A percentile compares a stretch with the other conserved stretches of the same genome.
Conservation (phyloP, 805 yeast genomes). For the Clavispora fructus region DNA sequence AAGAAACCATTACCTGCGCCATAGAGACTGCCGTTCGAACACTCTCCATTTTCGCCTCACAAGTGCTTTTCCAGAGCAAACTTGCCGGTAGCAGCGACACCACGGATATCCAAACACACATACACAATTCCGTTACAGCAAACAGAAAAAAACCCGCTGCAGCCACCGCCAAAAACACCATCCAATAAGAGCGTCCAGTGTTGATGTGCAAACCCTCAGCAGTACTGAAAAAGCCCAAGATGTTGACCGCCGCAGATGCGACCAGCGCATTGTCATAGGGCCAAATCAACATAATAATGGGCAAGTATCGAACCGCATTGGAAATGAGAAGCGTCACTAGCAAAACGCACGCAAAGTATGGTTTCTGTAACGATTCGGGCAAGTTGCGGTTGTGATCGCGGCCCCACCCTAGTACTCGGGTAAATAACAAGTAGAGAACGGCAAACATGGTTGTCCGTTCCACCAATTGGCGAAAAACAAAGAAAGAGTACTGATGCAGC, state of each 20-base stretch:
- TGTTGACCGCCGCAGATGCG: constrained; percentile 53
- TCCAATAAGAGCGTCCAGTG: constrained; percentile 6
- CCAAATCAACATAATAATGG: constrained; percentile 94
- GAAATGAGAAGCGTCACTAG: constrained; percentile 71
- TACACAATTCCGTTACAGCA: constrained; percentile 5
- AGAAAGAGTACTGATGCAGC: constrained; percentile 50
- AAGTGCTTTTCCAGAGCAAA: neutral
- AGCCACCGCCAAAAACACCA: constrained; percentile 4
- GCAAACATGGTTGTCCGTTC: constrained; percentile 41
- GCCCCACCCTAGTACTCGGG: constrained; percentile 19
- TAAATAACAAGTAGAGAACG: constrained; percentile 24
- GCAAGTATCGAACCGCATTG: constrained; percentile 76
- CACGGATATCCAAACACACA: constrained; percentile 1
- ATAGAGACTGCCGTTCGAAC: neutral
- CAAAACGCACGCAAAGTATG: constrained; percentile 39
- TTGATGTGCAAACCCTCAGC: constrained; percentile 46
- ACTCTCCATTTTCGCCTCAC: neutral
- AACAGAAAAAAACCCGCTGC: constrained; percentile 7
- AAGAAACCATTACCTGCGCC: neutral
- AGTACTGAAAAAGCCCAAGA: constrained; percentile 57
- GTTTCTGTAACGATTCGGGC: constrained; percentile 24
- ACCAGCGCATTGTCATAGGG: constrained; percentile 77
- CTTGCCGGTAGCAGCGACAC: constrained; percentile 1
- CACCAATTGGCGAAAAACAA: constrained; percentile 46
- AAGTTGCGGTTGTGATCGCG: constrained; percentile 13